Percentiles rank a stretch among this genome's conserved stretches.
Evolutionary conservation across 2,329 filamentous ascomycete genomes (phyloP).

Genomic region (Colletotrichum higginsianum): DNA sequence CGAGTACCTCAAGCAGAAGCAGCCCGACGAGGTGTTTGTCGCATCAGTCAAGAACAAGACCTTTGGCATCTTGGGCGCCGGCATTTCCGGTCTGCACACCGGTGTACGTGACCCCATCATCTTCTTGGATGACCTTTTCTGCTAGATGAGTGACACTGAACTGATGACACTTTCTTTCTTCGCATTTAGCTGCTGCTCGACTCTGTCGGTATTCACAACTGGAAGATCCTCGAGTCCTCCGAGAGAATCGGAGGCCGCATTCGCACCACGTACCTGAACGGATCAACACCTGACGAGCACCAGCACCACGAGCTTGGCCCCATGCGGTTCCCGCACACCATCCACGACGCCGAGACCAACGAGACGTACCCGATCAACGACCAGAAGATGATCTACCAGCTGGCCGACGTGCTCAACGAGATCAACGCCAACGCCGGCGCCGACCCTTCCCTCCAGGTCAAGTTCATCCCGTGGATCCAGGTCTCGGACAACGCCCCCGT

Average conservation of each 20-base stretch:
- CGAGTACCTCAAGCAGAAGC: conserved; percentile 46
- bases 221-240: conserved; percentile 61
- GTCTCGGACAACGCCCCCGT: conserved; percentile 52
- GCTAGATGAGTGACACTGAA: not conserved
- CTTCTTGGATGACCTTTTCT: not conserved
- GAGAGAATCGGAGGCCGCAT: conserved; percentile 59
- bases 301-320: conserved; percentile 58
- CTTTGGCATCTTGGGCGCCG: conserved; percentile 55
- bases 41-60: conserved; percentile 45
- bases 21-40: conserved; percentile 46
- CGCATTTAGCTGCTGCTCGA: conserved; percentile 53
- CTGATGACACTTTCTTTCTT: not conserved
- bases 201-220: conserved; percentile 60
- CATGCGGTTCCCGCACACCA: conserved; percentile 59
- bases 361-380: conserved; percentile 59
- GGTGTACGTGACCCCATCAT: conserved; percentile 41
- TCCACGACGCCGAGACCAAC: conserved; percentile 57
- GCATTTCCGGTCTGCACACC: conserved; percentile 53
- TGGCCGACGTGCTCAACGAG: conserved; percentile 57
- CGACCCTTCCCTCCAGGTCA: conserved; percentile 49
- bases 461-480: conserved; percentile 60
- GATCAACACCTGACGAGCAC: conserved; percentile 47
- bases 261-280: conserved; percentile 59
- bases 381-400: conserved; percentile 59
- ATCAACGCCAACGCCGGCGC: conserved; percentile 56